Conservation (phyloP, 2,329 filamentous ascomycete species). For the Fusarium lyarnte region DNA sequence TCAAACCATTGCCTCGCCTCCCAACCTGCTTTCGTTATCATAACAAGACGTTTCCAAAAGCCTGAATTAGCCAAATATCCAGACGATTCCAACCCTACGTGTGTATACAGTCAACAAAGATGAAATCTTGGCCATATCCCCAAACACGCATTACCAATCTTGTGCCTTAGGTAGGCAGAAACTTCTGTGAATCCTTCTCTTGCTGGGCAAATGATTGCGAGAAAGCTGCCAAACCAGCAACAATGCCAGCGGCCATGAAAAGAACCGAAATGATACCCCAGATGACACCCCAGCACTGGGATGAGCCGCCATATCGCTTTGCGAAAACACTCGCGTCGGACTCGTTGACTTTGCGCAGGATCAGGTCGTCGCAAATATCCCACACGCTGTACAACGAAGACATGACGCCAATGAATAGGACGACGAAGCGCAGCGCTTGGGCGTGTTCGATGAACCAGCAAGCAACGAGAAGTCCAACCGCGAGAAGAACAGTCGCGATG, state of each 20-base stretch:
- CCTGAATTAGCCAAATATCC: not conserved
- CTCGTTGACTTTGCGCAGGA: constrained; percentile 81
- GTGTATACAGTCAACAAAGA: not conserved
- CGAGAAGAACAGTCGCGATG: constrained; percentile 73
- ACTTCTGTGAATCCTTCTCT: constrained; percentile 72
- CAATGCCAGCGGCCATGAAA: constrained; percentile 77
- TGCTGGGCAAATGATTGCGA: constrained; percentile 75
- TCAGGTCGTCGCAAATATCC: constrained; percentile 87
- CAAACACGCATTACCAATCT: not conserved
- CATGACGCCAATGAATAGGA: constrained; percentile 86
- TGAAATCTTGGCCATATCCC: too few species aligned
- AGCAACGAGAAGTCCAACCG: constrained; percentile 75
- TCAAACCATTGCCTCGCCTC: not conserved
- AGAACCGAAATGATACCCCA: constrained; percentile 78
- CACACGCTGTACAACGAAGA: constrained; percentile 81
- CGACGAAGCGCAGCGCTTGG: constrained; percentile 76
- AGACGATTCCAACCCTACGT: not conserved
- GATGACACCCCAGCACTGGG: constrained; percentile 82
- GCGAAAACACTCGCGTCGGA: constrained; percentile 85
- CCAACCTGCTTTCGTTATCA: constrained; percentile 26
- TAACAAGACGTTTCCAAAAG: constrained; percentile 9
- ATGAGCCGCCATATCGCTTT: constrained; percentile 79
- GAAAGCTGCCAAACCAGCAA: constrained; percentile 82
- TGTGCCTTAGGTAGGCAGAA: constrained; percentile 62
- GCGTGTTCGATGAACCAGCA: constrained; percentile 86